A percentile compares a stretch with the other conserved stretches of the same genome.
These are phyloP conservation scores for Leccinum rimulosum DNA, from an alignment of 768 basidiomycete species.

Conservation along the genomic window DNA sequence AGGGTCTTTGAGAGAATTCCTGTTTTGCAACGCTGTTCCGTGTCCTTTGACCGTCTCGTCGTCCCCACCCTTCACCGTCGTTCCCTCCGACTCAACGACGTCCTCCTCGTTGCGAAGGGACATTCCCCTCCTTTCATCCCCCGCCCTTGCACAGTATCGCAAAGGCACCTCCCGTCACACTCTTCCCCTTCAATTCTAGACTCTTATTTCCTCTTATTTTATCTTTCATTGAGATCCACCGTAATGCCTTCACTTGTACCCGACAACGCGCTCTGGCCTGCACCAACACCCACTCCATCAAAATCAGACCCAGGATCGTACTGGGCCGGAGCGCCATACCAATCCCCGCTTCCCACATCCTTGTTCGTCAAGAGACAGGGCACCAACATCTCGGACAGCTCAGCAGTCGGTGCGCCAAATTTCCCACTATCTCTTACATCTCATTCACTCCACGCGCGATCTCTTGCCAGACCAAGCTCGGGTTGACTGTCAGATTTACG, in stretches of 20 bases:
- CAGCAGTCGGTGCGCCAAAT: slow-evolving; percentile 26
- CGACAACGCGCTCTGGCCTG: slow-evolving; percentile 44
- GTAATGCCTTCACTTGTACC: slow-evolving; percentile 38
- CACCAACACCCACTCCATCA: slow-evolving; percentile 37
- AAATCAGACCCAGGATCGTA: slow-evolving; percentile 32
- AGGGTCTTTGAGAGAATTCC: slow-evolving; percentile 36
- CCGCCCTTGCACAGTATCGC: slow-evolving; percentile 21
- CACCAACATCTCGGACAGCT: slow-evolving; percentile 24
- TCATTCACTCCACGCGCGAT: slow-evolving; percentile 11
- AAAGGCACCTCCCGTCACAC: slow-evolving; percentile 8
- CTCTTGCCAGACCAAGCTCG: slow-evolving; percentile 37
- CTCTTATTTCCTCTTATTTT: slow-evolving; percentile 18
- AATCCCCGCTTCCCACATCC: slow-evolving; percentile 17
- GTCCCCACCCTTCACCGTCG: slow-evolving; percentile 28
- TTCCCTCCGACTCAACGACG: slow-evolving; percentile 17
- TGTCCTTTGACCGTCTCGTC: slow-evolving; percentile 31
- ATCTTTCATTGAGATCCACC: slow-evolving; percentile 21
- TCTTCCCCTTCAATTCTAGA: slow-evolving; percentile 25
- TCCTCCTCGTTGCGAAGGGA: slow-evolving; percentile 26
- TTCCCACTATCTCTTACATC: slow-evolving; percentile 7
- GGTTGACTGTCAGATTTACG: slow-evolving; percentile 48
- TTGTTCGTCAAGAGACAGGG: slow-evolving; percentile 22
- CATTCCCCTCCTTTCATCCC: slow-evolving; percentile 23
- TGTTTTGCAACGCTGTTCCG: slow-evolving; percentile 33
- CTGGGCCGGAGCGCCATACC: slow-evolving; percentile 31